Evolutionary conservation across 140 eudicot genomes (phyloP).

Genomic region (Oenanthe javanica): DNA sequence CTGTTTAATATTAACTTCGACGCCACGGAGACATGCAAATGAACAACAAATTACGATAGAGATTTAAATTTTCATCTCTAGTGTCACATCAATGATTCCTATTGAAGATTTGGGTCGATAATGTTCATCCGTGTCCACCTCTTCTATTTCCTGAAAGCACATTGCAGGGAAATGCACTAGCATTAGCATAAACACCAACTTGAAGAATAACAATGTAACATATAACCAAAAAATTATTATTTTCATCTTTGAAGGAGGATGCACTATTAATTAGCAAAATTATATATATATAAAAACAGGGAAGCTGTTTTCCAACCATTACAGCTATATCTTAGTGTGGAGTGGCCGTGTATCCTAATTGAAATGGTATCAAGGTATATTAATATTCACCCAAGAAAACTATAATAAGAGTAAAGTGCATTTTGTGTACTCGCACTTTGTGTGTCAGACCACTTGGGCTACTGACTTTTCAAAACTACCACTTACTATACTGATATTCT

Average conservation of each 20-base stretch:
- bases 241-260: neutral
- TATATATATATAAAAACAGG: neutral
- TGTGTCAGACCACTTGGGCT: too few species aligned
- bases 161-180: conserved; percentile 5
- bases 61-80: conserved; percentile 42
- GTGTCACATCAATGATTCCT: conserved; percentile 53
- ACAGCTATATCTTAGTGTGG: neutral
- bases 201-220: neutral
- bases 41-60: neutral
- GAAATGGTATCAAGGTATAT: neutral
- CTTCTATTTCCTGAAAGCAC: conserved; percentile 69
- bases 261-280: neutral
- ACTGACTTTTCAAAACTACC: too few species aligned
- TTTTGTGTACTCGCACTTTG: too few species aligned
- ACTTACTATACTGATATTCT: too few species aligned
- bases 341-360: neutral
- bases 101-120: conserved; percentile 74
- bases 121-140: conserved; percentile 85
- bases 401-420: too few species aligned
- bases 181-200: neutral
- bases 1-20: neutral
- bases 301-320: neutral
- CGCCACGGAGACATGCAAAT: neutral
- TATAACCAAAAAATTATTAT: neutral
- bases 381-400: neutral